phyloP scores from a whole-genome alignment of 345 rosid species.

The Crucihimalaya himalaica region DNA sequence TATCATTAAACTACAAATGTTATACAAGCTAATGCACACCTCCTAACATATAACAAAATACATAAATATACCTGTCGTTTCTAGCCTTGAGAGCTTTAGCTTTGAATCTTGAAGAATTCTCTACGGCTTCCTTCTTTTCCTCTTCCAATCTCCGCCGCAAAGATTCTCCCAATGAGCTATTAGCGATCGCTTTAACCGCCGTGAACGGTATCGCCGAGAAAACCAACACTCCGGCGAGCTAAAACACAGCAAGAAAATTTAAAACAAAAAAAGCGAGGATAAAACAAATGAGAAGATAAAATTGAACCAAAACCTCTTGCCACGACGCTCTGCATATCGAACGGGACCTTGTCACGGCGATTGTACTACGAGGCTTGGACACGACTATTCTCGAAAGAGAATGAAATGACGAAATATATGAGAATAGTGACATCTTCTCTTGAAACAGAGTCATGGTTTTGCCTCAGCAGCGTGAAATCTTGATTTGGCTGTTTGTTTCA shows the following conservation, averaged over 20 bases:
- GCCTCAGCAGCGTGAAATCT: not conserved
- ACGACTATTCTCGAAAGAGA: conserved; percentile 5
- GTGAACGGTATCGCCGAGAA: conserved; percentile 93
- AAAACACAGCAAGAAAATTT: conserved; percentile 45
- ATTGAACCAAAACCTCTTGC: conserved; percentile 62
- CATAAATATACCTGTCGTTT: conserved; percentile 81
- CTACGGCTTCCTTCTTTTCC: conserved; percentile 66
- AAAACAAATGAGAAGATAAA: not conserved
- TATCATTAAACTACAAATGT: no score
- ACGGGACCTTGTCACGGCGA: conserved; percentile 18
- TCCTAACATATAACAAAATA: no score
- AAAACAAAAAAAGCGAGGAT: not conserved
- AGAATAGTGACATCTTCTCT: conserved; percentile 37
- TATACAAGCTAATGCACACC: no score
- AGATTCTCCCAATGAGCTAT: conserved; percentile 77
- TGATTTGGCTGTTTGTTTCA: not conserved
- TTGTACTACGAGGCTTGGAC: not conserved
- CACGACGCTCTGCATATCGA: conserved; percentile 75
- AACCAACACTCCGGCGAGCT: conserved; percentile 89
- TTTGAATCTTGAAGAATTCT: conserved; percentile 56
- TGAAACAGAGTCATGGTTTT: conserved; percentile 43
- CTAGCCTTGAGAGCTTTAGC: conserved; percentile 69
- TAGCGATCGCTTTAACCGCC: conserved; percentile 90
- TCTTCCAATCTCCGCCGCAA: conserved; percentile 64
- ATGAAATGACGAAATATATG: conserved; percentile 40